Evolutionary conservation across 257 asterid genomes (phyloP).

Genomic region (Solanum clarkiae): DNA sequence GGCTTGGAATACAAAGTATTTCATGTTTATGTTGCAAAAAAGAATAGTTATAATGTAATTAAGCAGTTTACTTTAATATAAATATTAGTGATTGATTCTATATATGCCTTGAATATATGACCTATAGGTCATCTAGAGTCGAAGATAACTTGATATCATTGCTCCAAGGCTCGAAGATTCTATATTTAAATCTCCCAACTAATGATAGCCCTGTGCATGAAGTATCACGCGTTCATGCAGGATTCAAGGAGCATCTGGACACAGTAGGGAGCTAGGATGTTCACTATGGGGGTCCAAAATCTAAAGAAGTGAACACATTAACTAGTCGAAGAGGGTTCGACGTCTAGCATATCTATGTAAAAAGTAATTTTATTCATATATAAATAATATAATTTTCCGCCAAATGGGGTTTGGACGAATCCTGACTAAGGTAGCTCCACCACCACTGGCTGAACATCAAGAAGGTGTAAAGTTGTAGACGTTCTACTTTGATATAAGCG

Average conservation of each 20-base stretch:
- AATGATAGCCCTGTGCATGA: neutral
- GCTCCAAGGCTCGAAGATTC: neutral
- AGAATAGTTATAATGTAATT: neutral
- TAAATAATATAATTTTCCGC: too few species aligned
- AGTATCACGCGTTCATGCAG: neutral
- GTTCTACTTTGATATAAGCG: neutral
- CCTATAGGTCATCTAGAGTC: neutral
- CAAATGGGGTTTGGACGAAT: too few species aligned
- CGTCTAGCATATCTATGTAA: too few species aligned
- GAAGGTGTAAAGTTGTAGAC: neutral
- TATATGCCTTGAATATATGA: neutral
- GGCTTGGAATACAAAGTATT: neutral
- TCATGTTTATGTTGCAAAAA: neutral
- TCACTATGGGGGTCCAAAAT: too few species aligned
- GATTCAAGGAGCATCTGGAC: neutral
- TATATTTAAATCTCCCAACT: neutral
- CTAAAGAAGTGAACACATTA: too few species aligned
- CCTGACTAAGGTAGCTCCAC: too few species aligned
- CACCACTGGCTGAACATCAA: neutral
- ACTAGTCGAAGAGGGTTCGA: too few species aligned
- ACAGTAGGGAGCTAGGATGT: too few species aligned
- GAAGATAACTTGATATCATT: neutral
- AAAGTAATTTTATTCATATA: too few species aligned
- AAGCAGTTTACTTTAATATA: neutral
- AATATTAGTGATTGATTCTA: neutral